phyloP scores from a whole-genome alignment of 208 protist genomes.

The Crithidia thermophila region DNA sequence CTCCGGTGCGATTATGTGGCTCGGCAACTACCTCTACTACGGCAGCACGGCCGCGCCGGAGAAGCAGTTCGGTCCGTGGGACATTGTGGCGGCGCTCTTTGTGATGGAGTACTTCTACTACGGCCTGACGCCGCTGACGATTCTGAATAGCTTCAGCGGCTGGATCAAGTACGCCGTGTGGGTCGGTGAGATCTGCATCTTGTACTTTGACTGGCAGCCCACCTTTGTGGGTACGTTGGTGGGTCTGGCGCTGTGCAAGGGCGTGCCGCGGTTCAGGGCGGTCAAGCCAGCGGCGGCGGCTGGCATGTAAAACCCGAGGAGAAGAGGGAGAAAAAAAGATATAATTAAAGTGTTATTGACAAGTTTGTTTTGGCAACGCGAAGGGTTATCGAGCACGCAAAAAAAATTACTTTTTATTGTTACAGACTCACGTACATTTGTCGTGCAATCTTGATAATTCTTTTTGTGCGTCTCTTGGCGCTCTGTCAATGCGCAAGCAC shows the following conservation, averaged over 20 bases:
- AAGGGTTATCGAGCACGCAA: too few relatives aligned
- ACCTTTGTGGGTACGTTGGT: slow-evolving; percentile 73
- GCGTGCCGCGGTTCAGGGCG: slow-evolving; percentile 56
- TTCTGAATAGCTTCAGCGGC: slow-evolving; percentile 87
- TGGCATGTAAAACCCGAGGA: not conserved
- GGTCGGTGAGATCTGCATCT: slow-evolving; percentile 84
- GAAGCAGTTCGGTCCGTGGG: slow-evolving; percentile 93
- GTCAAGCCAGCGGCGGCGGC: slow-evolving; percentile 32
- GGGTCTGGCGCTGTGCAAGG: slow-evolving; percentile 72
- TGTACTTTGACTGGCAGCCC: slow-evolving; percentile 93
- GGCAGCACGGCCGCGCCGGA: slow-evolving; percentile 45
- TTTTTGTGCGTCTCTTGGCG: slow-evolving; percentile 26
- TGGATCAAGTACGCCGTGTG: slow-evolving; percentile 90
- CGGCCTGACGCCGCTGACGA: slow-evolving; percentile 63
- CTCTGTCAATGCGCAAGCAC: not conserved
- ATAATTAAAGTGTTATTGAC: slow-evolving; percentile 4
- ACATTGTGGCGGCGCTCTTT: slow-evolving; percentile 79
- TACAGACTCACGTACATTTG: not conserved
- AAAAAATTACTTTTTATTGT: too few relatives aligned
- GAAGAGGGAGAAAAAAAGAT: not conserved
- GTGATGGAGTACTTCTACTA: slow-evolving; percentile 84
- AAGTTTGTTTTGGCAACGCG: too few relatives aligned
- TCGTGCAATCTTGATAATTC: slow-evolving; percentile 32
- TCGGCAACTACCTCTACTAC: slow-evolving; percentile 66
- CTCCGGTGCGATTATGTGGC: slow-evolving; percentile 83